Evolutionary conservation across 164 flowering plant genomes (phyloP).

Genomic region (Vitis riparia): DNA sequence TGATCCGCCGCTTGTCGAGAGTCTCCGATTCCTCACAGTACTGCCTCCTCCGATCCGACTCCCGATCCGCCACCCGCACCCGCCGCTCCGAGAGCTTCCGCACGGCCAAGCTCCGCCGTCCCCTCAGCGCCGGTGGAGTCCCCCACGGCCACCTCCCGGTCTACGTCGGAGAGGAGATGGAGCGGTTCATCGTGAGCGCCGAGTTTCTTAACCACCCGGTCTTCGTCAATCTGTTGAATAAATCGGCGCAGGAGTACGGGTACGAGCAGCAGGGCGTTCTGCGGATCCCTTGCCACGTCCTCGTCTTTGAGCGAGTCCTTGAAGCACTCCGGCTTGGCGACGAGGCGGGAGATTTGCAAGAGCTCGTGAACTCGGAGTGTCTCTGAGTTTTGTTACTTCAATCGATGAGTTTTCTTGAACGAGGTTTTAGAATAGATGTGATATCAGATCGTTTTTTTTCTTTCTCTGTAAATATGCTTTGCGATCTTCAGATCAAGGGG

Average conservation of each 20-base stretch:
- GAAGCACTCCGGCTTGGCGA: constrained; percentile 49
- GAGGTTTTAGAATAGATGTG: background rate
- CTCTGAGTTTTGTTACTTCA: background rate
- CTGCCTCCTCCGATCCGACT: constrained; percentile 50
- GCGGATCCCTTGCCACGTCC: constrained; percentile 77
- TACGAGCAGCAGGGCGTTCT: constrained; percentile 90
- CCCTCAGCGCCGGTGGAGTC: constrained; percentile 25
- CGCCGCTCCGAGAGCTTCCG: constrained; percentile 15
- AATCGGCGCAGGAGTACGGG: constrained; percentile 93
- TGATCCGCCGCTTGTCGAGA: constrained; percentile 61
- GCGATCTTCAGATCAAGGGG: background rate
- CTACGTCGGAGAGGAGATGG: constrained; percentile 95
- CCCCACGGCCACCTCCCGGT: constrained; percentile 88
- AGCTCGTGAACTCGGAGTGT: constrained; percentile 16
- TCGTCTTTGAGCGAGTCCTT: constrained; percentile 67
- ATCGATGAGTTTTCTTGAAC: constrained; percentile 12
- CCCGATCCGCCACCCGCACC: constrained; percentile 6
- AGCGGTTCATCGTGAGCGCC: constrained; percentile 78
- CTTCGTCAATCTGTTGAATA: constrained; percentile 58
- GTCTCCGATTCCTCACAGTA: constrained; percentile 72
- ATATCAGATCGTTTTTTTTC: background rate
- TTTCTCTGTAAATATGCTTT: constrained; percentile 13
- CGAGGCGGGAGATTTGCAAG: constrained; percentile 26
- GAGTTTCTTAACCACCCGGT: constrained; percentile 80
- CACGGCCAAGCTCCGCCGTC: constrained; percentile 7